phyloP scores from a whole-genome alignment of 2,329 filamentous ascomycete species.

The Ilyonectria robusta region DNA sequence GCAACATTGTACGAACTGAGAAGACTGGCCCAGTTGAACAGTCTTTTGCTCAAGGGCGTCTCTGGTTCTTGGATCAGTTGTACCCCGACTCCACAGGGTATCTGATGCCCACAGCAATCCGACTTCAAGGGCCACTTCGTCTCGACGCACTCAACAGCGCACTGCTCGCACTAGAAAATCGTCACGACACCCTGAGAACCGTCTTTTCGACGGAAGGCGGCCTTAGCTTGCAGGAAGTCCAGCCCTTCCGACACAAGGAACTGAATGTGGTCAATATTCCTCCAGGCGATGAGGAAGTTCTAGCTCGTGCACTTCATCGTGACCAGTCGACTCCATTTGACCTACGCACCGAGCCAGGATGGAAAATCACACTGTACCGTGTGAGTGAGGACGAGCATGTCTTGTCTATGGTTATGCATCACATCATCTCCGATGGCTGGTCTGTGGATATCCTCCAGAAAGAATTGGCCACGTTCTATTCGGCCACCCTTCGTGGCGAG shows the following conservation, averaged over 20 bases:
- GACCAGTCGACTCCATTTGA: constrained; percentile 33
- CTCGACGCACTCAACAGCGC: constrained; percentile 26
- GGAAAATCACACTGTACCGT: constrained; percentile 27
- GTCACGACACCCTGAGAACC: constrained; percentile 39
- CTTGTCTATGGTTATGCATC: constrained; percentile 38
- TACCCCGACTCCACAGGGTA: constrained; percentile 34
- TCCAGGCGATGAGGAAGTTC: not conserved
- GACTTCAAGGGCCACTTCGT: constrained; percentile 27
- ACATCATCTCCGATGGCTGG: constrained; percentile 44
- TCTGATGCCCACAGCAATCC: constrained; percentile 28
- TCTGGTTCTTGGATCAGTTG: constrained; percentile 39
- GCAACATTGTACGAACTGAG: not conserved
- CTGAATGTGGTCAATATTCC: constrained; percentile 17
- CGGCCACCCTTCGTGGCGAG: constrained; percentile 19
- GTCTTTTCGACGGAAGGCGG: constrained; percentile 27
- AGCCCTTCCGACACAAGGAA: constrained; percentile 2
- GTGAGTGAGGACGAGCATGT: constrained; percentile 20
- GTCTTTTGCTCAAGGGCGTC: constrained; percentile 36
- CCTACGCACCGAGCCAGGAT: constrained; percentile 24
- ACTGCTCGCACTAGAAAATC: constrained; percentile 31
- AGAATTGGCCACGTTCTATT: constrained; percentile 22
- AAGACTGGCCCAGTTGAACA: constrained; percentile 26
- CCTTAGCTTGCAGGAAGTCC: constrained; percentile 24
- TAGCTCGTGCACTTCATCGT: constrained; percentile 1
- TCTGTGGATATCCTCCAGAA: constrained; percentile 17